These are phyloP conservation scores for Macrolepiota dolichaula DNA, from an alignment of 768 basidiomycete species.

Conservation along the genomic window DNA sequence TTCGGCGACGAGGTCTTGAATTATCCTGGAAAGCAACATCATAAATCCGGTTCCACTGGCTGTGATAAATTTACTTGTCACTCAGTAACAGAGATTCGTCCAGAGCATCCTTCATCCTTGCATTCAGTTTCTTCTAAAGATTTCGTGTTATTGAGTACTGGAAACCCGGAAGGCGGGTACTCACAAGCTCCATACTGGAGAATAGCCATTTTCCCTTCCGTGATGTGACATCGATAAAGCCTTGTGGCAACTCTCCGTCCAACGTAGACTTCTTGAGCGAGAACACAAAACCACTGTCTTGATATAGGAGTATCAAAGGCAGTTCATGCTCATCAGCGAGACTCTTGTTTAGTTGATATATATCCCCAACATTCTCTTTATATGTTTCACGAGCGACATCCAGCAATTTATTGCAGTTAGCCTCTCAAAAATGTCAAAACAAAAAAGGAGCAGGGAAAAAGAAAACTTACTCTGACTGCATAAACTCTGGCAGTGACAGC, in stretches of 20 bases:
- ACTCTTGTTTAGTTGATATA: constrained; percentile 60
- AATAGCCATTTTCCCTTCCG: constrained; percentile 75
- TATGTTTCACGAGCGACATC: constrained; percentile 95
- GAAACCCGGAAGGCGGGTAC: constrained; percentile 15
- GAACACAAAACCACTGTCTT: constrained; percentile 74
- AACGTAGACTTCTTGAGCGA: constrained; percentile 64
- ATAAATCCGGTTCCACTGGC: neutral
- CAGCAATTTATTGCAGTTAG: constrained; percentile 77
- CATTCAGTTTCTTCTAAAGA: constrained; percentile 79
- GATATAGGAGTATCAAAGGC: constrained; percentile 65
- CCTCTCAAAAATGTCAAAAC: constrained; percentile 30
- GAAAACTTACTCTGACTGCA: constrained; percentile 64
- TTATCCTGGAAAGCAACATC: constrained; percentile 48
- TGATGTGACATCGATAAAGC: constrained; percentile 64
- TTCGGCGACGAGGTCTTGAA: constrained; percentile 70
- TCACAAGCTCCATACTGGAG: constrained; percentile 78
- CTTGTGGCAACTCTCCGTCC: constrained; percentile 62
- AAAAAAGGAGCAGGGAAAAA: neutral
- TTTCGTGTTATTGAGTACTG: neutral
- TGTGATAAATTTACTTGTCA: constrained; percentile 49
- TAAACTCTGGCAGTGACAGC: constrained; percentile 83
- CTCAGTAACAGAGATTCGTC: constrained; percentile 87
- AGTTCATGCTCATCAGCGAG: constrained; percentile 63
- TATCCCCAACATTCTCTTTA: constrained; percentile 90
- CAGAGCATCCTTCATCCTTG: constrained; percentile 86